phyloP scores from a whole-genome alignment of 140 eudicot species.

The Senecio squalidus region DNA sequence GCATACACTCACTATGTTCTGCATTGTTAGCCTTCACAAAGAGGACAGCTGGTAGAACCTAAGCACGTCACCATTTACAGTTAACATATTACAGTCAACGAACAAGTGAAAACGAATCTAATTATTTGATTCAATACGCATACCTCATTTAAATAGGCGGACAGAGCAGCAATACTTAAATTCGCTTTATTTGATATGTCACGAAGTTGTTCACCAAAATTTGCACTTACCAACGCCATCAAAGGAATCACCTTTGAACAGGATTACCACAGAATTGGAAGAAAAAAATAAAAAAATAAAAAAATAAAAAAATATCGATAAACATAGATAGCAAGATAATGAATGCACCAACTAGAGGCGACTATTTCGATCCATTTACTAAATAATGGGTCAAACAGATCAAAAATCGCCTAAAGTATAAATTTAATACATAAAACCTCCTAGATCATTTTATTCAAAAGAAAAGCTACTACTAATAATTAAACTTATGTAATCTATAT shows the following conservation, averaged over 20 bases:
- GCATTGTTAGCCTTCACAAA: constrained; percentile 92
- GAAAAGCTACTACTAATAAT: background rate
- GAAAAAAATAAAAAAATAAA: background rate
- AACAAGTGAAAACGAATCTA: background rate
- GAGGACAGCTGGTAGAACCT: constrained; percentile 86
- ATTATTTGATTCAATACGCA: background rate
- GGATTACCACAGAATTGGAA: background rate
- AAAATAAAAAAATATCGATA: background rate
- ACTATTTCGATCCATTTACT: background rate
- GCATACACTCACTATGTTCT: constrained; percentile 57
- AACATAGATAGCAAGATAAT: background rate
- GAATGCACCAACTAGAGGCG: background rate
- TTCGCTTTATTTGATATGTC: constrained; percentile 64
- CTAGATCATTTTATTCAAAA: background rate
- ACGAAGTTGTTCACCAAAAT: constrained; percentile 82
- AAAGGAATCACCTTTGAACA: constrained; percentile 66
- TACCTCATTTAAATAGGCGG: constrained; percentile 94
- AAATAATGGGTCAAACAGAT: background rate
- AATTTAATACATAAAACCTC: background rate
- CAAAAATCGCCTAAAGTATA: background rate
- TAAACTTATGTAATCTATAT: background rate
- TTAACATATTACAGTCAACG: background rate
- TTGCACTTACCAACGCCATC: constrained; percentile 55
- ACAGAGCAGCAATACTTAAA: constrained; percentile 66
- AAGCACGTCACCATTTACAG: constrained; percentile 18